phyloP scores from a whole-genome alignment of 2,329 filamentous ascomycete species.

The Hymenoscyphus fructigenus region DNA sequence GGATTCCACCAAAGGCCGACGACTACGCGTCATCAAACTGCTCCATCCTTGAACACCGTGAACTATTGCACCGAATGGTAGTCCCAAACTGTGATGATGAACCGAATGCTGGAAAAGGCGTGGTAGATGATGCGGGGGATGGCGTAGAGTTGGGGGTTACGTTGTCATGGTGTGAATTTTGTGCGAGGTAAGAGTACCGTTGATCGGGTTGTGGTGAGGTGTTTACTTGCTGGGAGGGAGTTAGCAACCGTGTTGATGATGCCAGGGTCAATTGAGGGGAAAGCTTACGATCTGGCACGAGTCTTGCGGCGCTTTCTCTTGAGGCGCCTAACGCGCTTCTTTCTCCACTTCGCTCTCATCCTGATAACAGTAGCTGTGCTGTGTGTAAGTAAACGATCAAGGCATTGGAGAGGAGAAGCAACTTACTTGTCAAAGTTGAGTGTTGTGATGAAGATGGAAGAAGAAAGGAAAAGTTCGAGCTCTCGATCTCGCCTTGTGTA shows the following conservation, averaged over 20 bases:
- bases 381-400: background rate
- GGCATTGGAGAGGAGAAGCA: background rate
- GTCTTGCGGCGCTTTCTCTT: constrained; percentile 99
- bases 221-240: constrained; percentile 43
- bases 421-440: constrained; percentile 18
- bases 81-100: constrained; percentile 31
- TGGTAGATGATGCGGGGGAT: constrained; percentile 38
- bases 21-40: constrained; percentile 37
- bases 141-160: constrained; percentile 34
- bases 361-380: constrained; percentile 27
- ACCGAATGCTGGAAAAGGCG: constrained; percentile 38
- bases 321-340: constrained; percentile 98
- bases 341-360: constrained; percentile 99
- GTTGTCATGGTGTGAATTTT: constrained; percentile 39
- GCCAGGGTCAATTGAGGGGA: constrained; percentile 3
- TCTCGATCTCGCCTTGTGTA: constrained; percentile 3
- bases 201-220: constrained; percentile 43
- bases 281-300: constrained; percentile 87
- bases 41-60: constrained; percentile 38
- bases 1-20: constrained; percentile 38
- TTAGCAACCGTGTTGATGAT: constrained; percentile 21
- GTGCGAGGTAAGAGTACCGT: constrained; percentile 37
- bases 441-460: constrained; percentile 11
- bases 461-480: constrained; percentile 6
- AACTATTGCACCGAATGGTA: constrained; percentile 34